Conservation (phyloP, 2,329 filamentous ascomycete species). For the Didymella glomerata region DNA sequence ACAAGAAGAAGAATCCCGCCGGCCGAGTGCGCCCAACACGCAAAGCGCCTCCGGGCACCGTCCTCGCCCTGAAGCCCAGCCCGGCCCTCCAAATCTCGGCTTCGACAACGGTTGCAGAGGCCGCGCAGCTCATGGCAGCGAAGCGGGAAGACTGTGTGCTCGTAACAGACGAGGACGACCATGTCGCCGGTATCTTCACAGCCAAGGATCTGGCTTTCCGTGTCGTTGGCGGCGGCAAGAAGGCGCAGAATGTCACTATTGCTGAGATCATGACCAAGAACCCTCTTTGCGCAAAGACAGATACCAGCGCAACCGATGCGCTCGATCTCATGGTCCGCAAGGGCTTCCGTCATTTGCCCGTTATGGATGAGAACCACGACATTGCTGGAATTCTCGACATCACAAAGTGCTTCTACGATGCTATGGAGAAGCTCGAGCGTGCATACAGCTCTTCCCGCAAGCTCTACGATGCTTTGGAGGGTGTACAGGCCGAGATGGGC, state of each 20-base stretch:
- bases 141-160: slow-evolving; percentile 98
- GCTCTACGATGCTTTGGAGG: slow-evolving; percentile 95
- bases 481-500: slow-evolving; percentile 95
- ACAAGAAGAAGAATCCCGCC: slow-evolving; percentile 90
- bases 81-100: slow-evolving; percentile 98
- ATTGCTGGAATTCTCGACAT: slow-evolving; percentile 98
- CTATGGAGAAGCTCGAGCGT: slow-evolving; percentile 98
- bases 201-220: slow-evolving; percentile 98
- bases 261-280: slow-evolving; percentile 99
- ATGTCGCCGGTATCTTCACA: slow-evolving; percentile 98
- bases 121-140: slow-evolving; percentile 97
- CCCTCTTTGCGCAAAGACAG: slow-evolving; percentile 93
- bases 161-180: slow-evolving; percentile 96
- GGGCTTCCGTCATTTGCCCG: slow-evolving; percentile 94
- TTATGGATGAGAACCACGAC: slow-evolving; percentile 99
- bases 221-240: slow-evolving; percentile 89
- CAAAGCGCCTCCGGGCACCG: slow-evolving; percentile 94
- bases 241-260: slow-evolving; percentile 89
- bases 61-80: slow-evolving; percentile 93
- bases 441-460: slow-evolving; percentile 98
- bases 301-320: slow-evolving; percentile 97
- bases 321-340: slow-evolving; percentile 98
- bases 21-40: slow-evolving; percentile 82
- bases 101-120: slow-evolving; percentile 89
- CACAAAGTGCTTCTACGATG: slow-evolving; percentile 99